These are phyloP conservation scores for Jaltomata sinuosa DNA, from an alignment of 257 asterid species.

Conservation along the genomic window DNA sequence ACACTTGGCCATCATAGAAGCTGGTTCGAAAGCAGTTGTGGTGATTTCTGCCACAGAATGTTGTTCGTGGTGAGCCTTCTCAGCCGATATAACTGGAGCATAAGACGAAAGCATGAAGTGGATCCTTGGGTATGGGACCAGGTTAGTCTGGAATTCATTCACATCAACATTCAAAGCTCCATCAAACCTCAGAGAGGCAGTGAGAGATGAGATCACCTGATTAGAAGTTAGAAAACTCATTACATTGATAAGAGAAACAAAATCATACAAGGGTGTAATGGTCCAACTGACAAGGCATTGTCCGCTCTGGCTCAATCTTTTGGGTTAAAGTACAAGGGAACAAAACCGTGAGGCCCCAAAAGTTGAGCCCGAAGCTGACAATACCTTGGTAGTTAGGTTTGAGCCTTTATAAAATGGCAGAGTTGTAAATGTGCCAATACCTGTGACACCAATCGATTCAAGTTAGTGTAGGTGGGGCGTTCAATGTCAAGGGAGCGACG, in stretches of 20 bases:
- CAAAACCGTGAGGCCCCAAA: not conserved
- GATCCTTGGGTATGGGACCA: conserved; percentile 6
- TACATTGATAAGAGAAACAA: not conserved
- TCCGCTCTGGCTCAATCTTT: not conserved
- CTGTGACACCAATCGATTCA: conserved; percentile 6
- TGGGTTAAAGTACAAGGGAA: too few relatives aligned
- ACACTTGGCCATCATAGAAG: conserved; percentile 10
- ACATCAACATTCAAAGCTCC: conserved; percentile 8
- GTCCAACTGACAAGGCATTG: not conserved
- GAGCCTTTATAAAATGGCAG: not conserved
- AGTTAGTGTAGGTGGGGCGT: conserved; percentile 7
- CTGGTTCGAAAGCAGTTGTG: conserved; percentile 4
- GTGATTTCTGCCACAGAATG: conserved; percentile 8
- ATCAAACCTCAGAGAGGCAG: conserved; percentile 5
- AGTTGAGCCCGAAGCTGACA: not conserved
- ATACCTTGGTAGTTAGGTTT: not conserved
- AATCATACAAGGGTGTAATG: not conserved
- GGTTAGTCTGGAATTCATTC: conserved; percentile 7
- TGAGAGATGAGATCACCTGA: conserved; percentile 4
- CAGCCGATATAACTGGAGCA: conserved; percentile 5
- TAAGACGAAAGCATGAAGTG: conserved; percentile 12
- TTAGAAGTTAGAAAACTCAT: not conserved
- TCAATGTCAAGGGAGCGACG: conserved; percentile 9
- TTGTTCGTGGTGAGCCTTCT: conserved; percentile 2
- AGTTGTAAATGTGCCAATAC: not conserved